Evolutionary conservation across 192 early-diverging fungal species (phyloP).

Genomic region (Radiomyces spectabilis): DNA sequence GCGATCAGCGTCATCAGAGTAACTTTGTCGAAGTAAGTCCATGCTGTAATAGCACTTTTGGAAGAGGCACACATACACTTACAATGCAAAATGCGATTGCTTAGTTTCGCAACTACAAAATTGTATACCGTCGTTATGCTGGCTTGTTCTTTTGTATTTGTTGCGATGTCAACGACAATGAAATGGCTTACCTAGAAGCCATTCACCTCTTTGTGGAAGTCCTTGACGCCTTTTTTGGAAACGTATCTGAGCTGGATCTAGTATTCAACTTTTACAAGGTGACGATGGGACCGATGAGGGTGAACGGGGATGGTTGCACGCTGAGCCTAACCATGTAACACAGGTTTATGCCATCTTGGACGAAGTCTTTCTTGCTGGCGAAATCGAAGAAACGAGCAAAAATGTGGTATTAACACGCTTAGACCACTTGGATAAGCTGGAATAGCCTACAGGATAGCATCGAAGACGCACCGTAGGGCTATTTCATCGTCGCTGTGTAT

Average conservation of each 20-base stretch:
- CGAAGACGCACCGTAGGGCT: no score
- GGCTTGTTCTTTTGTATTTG: constrained; percentile 99
- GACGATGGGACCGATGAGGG: not conserved
- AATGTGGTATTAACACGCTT: constrained; percentile 65
- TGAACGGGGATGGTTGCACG: not conserved
- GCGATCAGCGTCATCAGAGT: constrained; percentile 95
- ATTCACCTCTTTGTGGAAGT: constrained; percentile 99
- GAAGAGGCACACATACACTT: no score
- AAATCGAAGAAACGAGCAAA: constrained; percentile 95
- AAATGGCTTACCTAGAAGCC: constrained; percentile 88
- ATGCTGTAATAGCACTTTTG: not conserved
- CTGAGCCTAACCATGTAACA: not conserved
- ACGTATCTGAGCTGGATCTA: constrained; percentile 96
- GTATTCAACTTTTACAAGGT: constrained; percentile 98
- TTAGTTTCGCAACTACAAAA: constrained; percentile 96
- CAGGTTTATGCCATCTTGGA: constrained; percentile 94
- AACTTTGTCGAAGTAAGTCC: constrained; percentile 90
- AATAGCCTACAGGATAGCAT: constrained; percentile 38
- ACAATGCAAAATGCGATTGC: no score
- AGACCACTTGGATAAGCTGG: constrained; percentile 69
- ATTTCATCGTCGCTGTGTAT: no score
- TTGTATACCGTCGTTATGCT: constrained; percentile 96
- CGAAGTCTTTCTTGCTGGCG: constrained; percentile 96
- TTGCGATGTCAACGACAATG: constrained; percentile 98
- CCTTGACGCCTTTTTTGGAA: constrained; percentile 95